phyloP scores from a whole-genome alignment of 768 basidiomycete genomes.

The Russula sp. region DNA sequence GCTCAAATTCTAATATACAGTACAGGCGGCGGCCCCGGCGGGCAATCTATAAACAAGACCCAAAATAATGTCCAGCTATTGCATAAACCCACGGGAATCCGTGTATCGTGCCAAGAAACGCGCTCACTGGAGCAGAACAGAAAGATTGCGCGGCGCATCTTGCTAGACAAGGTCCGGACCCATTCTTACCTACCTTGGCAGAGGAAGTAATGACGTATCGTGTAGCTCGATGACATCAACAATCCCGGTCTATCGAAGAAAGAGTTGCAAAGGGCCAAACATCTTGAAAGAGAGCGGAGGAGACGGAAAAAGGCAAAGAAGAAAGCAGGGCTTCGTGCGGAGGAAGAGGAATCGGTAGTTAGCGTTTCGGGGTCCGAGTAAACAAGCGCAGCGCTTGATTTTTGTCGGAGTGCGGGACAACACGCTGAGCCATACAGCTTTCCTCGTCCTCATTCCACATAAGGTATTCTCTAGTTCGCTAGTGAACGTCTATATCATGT shows the following conservation, averaged over 20 bases:
- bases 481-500: constrained; percentile 16
- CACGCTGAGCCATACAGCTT: background rate
- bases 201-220: background rate
- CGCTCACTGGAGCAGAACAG: constrained; percentile 80
- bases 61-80: constrained; percentile 86
- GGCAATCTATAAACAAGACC: constrained; percentile 97
- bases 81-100: constrained; percentile 84
- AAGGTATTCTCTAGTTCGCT: background rate
- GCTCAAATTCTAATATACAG: constrained; percentile 18
- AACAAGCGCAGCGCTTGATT: background rate
- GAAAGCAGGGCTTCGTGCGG: constrained; percentile 31
- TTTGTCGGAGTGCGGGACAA: too few relatives aligned
- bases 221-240: constrained; percentile 62
- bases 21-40: constrained; percentile 85
- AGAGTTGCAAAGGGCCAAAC: constrained; percentile 39
- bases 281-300: constrained; percentile 41
- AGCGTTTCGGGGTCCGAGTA: background rate
- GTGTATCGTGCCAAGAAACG: constrained; percentile 85
- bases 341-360: constrained; percentile 5
- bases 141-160: constrained; percentile 64
- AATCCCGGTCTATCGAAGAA: constrained; percentile 53
- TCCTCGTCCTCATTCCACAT: background rate
- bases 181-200: background rate
- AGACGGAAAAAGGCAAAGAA: constrained; percentile 36
- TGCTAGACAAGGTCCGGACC: constrained; percentile 63